Evolutionary conservation across 495 filamentous ascomycete species (phyloP).

Genomic region (Penicillium ucsense): DNA sequence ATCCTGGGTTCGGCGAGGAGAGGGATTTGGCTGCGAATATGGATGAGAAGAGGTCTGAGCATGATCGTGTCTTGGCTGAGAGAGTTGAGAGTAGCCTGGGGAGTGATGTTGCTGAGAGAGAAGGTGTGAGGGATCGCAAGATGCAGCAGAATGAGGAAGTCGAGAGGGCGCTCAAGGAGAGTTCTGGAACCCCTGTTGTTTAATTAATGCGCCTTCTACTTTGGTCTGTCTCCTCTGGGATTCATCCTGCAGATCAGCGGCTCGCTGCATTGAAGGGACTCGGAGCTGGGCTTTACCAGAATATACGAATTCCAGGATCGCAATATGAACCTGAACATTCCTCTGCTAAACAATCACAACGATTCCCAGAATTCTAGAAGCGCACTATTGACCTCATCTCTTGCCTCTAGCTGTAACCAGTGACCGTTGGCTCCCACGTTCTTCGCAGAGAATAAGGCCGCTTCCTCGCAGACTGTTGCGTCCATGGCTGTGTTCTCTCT

Average conservation of each 20-base stretch:
- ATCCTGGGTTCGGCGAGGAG: conserved; percentile 29
- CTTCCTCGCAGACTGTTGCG: conserved; percentile 10
- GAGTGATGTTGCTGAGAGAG: conserved; percentile 17
- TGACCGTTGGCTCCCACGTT: conserved; percentile 14
- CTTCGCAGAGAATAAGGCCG: conserved; percentile 12
- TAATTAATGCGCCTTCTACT: conserved; percentile 3
- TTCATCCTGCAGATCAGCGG: no score
- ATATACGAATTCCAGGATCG: no score
- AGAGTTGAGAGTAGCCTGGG: conserved; percentile 17
- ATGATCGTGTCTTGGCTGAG: conserved; percentile 32
- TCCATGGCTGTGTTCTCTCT: conserved; percentile 6
- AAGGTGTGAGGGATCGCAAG: conserved; percentile 20
- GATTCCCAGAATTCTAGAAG: conserved; percentile 24
- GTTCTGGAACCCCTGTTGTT: conserved; percentile 23
- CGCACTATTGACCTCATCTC: conserved; percentile 26
- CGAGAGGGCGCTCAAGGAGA: conserved; percentile 16
- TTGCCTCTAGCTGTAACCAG: conserved; percentile 25
- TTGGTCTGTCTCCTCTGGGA: no score
- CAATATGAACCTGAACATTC: no score
- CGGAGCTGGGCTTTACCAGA: no score
- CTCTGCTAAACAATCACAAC: no score
- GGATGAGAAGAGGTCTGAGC: conserved; percentile 36
- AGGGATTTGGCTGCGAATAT: conserved; percentile 28
- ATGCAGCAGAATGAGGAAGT: conserved; percentile 25
- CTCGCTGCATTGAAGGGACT: no score